Conservation (phyloP, 2,329 filamentous ascomycete species). For the Calonectria henricotiae region DNA sequence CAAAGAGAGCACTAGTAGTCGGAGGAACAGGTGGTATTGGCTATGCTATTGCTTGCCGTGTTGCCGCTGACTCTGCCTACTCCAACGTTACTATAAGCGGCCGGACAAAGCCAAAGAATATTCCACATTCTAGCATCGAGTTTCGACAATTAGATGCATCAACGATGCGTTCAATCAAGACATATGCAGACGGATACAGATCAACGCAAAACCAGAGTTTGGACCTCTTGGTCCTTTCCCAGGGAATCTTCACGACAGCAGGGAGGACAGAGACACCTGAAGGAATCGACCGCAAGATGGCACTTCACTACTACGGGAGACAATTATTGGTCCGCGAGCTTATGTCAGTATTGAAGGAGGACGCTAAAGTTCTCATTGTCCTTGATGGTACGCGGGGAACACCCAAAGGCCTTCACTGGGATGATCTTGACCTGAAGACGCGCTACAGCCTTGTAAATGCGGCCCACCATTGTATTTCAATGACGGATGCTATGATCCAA, state of each 20-base stretch:
- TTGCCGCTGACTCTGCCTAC: constrained; percentile 51
- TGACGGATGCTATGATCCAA: constrained; percentile 61
- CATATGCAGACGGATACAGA: constrained; percentile 54
- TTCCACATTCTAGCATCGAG: constrained; percentile 56
- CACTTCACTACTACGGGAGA: constrained; percentile 64
- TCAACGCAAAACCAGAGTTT: constrained; percentile 50
- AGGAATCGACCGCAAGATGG: constrained; percentile 64
- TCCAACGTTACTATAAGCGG: constrained; percentile 56
- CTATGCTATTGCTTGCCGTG: constrained; percentile 58
- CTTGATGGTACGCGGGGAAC: constrained; percentile 55
- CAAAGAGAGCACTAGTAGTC: constrained; percentile 54
- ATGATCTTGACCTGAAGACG: constrained; percentile 61
- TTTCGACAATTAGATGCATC: constrained; percentile 56
- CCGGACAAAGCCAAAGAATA: constrained; percentile 52
- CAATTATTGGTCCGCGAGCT: constrained; percentile 63
- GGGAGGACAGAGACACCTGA: constrained; percentile 62
- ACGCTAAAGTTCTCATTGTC: constrained; percentile 62
- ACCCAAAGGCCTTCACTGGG: constrained; percentile 57
- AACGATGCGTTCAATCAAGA: constrained; percentile 56
- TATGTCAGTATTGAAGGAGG: constrained; percentile 56
- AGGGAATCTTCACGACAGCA: constrained; percentile 58
- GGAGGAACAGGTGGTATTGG: constrained; percentile 59
- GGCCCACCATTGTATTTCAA: constrained; percentile 58
- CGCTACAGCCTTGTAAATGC: constrained; percentile 56
- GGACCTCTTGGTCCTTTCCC: constrained; percentile 60